Evolutionary conservation across 2,329 filamentous ascomycete genomes (phyloP).

Genomic region (Ilyonectria destructans): DNA sequence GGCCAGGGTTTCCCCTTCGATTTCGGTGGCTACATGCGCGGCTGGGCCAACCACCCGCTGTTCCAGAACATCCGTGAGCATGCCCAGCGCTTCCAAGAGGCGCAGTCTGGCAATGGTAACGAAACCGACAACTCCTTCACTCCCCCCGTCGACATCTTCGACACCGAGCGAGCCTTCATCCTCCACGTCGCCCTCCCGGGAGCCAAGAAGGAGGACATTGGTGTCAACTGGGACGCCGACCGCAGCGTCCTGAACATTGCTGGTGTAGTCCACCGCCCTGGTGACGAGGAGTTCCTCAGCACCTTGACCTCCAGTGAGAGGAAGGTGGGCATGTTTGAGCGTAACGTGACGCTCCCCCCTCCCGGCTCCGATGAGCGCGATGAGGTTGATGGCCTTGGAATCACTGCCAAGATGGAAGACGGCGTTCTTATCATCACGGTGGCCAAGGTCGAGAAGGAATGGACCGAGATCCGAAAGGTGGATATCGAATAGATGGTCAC

Average conservation of each 20-base stretch:
- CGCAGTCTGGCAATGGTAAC: conserved; percentile 28
- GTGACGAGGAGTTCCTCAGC: conserved; percentile 78
- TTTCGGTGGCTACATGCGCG: conserved; percentile 58
- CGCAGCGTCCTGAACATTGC: conserved; percentile 76
- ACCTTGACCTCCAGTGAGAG: conserved; percentile 77
- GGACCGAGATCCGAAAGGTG: conserved; percentile 75
- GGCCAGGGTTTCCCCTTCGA: conserved; percentile 53
- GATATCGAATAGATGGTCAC: conserved; percentile 65
- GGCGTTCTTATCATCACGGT: conserved; percentile 84
- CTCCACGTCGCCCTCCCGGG: conserved; percentile 85
- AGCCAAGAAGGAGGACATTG: conserved; percentile 84
- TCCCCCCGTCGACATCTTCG: conserved; percentile 84
- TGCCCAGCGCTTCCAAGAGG: conserved; percentile 48
- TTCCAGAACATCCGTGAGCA: conserved; percentile 61
- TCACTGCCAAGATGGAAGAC: conserved; percentile 84
- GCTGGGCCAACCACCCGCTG: conserved; percentile 60
- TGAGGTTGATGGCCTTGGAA: conserved; percentile 76
- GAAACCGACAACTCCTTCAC: conserved; percentile 63
- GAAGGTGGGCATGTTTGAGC: conserved; percentile 82
- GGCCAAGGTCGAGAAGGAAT: conserved; percentile 79
- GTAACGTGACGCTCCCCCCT: conserved; percentile 75
- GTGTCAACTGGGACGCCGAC: conserved; percentile 82
- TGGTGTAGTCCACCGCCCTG: conserved; percentile 82
- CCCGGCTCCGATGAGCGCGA: conserved; percentile 63
- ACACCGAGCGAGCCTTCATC: conserved; percentile 75